Evolutionary conservation across 1,139 yeast species (phyloP), one percentile per base, ranked within the genome.

Genomic region (Kodamaea alishanica): DNA sequence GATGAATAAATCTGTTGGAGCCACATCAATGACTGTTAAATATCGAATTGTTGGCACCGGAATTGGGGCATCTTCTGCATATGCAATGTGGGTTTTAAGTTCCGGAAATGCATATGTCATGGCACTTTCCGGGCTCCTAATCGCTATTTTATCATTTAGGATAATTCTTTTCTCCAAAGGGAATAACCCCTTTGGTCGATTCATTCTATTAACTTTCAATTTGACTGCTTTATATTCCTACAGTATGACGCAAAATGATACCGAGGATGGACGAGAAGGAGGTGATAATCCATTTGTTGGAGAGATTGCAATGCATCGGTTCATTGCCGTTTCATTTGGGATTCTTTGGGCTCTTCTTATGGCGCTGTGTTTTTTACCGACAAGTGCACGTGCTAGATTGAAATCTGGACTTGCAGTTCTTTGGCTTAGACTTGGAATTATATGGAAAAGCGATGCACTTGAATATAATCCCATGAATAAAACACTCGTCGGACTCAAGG

Each of bases 1-100:
- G 69, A 85, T 86, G 92, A 84, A 82, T 53, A 85, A 85, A 54
- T 82, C 90, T 0, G 67, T 85, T n/a, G 96, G 95, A 9, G 95
- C 95, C 0, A 87, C 95, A 0, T 75, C 86, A 10, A 79, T 81
- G 78, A 83, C 94, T 0, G 80, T 84, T 1, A 81, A 83, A 47
- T 81, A 85, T 78, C 69, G 96, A 46, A 70, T 86, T 40, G 50
- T 81, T 11, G 96, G 96, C 0, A 86, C 95, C 0, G 77, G 81
- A 46, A 41, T 83, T 8, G 96, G 96, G 0, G 85, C 90, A 1
- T 47, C 67, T 9, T 50, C 69, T 6, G 95, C 95, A 0, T 80
- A 70, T 49, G 9, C 67, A 2, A 67, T 75, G 6, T 85, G 92
- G 89, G 54, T 61, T 3, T 11, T 73, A 1, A 75, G 79, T 36